Evolutionary conservation across 192 early-diverging fungal genomes (phyloP).

Genomic region (Jimgerdemannia lactiflua): DNA sequence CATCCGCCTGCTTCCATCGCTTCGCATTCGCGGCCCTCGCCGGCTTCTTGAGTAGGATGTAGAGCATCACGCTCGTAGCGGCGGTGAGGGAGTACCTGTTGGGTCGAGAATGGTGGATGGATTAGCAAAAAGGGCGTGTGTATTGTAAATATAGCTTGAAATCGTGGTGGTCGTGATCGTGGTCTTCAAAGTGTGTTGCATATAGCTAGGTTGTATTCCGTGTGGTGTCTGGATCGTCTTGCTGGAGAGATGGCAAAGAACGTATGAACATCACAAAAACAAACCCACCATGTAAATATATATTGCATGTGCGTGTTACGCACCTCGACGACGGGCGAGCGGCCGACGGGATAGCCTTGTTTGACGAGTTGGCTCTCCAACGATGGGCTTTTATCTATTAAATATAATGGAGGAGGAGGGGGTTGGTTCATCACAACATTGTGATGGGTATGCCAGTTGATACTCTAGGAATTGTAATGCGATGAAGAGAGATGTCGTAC

Average conservation of each 20-base stretch:
- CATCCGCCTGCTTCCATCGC: slow-evolving; percentile 16
- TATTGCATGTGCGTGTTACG: slow-evolving; percentile 88
- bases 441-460: background rate
- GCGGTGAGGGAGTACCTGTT: slow-evolving; percentile 56
- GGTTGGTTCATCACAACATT: background rate
- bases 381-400: slow-evolving; percentile 33
- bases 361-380: slow-evolving; percentile 45
- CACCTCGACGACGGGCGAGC: slow-evolving; percentile 69
- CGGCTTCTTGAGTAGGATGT: slow-evolving; percentile 58
- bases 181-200: no score
- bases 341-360: slow-evolving; percentile 68
- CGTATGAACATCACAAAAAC: slow-evolving; percentile 3
- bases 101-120: background rate
- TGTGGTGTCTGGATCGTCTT: no score
- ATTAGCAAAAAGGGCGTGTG: no score
- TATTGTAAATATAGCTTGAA: no score
- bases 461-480: background rate
- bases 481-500: slow-evolving; percentile 23
- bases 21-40: slow-evolving; percentile 12
- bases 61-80: slow-evolving; percentile 68
- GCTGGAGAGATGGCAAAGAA: background rate
- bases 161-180: background rate
- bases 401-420: background rate
- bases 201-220: no score
- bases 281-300: slow-evolving; percentile 81